Evolutionary conservation across 2,329 filamentous ascomycete genomes (phyloP), one percentile per base, ranked within the genome.

Genomic region (Annulohypoxylon truncatum): DNA sequence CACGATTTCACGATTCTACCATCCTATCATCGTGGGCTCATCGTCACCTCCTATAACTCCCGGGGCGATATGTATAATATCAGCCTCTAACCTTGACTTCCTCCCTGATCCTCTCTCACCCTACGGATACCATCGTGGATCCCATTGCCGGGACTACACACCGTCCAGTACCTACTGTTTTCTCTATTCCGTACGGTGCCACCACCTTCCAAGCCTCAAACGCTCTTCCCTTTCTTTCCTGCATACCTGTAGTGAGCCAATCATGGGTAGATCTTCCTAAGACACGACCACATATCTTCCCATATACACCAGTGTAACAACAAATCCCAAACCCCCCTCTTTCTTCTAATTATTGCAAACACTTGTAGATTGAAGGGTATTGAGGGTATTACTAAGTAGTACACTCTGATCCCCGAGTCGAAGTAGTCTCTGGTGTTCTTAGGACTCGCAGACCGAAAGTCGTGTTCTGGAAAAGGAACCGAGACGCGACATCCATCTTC

Each of bases 241-340:
- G 46, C 33, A 22, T 29, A 47, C 52, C 29, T 48, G 47, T 52
- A 40, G 38, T 35, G 26, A 58, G 38, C 61, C 61, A 65, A 67
- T 64, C 56, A 68, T 62, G 58, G 46, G 18, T 33, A 46, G 18
- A 29, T 42, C 35, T 38, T 24, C 29, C 59, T 68, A 60, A 75
- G 70, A 75, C 74, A 73, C 31, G 48, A 57, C 38, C 63, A 62
- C 31, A 51, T 13, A 71, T 72, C 59, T 66, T 40, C 57, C 28
- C 28, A 57, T 47, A 61, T 68, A 48, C 33, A 29, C 57, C 64
- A 31, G 66, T 69, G 55, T 46, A 63, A 65, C 66, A 56, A 66
- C 52, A 61, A 29, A 20, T 42, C 18, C 8, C 12, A 28, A 42
- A 35, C 46, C 40, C 35, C 55, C 47, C 40, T 46, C 47, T 53